phyloP scores from a whole-genome alignment of 331 rosid species.

The Pyracantha coccinea region DNA sequence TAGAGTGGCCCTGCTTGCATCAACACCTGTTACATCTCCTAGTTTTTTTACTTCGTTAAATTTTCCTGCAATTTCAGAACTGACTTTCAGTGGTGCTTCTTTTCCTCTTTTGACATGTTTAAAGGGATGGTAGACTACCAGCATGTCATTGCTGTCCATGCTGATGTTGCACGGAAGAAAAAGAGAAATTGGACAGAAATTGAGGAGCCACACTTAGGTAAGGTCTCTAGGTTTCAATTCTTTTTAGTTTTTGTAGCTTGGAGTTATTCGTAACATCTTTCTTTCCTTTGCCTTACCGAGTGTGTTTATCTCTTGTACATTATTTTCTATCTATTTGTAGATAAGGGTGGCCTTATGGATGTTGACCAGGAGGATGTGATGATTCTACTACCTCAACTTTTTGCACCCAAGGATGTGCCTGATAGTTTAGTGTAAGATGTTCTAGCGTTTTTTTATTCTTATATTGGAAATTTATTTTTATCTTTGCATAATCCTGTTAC shows the following conservation, averaged over 20 bases:
- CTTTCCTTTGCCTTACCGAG: background rate
- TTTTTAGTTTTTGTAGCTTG: conserved; percentile 3
- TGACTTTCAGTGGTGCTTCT: background rate
- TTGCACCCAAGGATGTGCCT: conserved; percentile 69
- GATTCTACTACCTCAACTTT: conserved; percentile 68
- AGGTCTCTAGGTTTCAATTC: conserved; percentile 13
- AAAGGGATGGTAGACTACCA: conserved; percentile 94
- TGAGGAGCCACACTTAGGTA: conserved; percentile 59
- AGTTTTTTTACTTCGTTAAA: background rate
- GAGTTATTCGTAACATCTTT: background rate
- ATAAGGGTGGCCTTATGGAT: conserved; percentile 47
- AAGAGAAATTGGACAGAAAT: conserved; percentile 55
- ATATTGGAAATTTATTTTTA: background rate
- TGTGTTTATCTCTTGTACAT: background rate
- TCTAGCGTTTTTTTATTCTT: background rate
- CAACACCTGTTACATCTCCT: background rate
- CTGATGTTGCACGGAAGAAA: conserved; percentile 53
- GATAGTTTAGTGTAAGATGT: conserved; percentile 69
- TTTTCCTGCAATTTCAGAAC: background rate
- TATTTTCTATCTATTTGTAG: conserved; percentile 17
- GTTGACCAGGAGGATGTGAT: conserved; percentile 69
- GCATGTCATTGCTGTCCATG: conserved; percentile 79
- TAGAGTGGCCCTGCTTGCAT: conserved; percentile 18
- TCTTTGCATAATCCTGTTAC: background rate
- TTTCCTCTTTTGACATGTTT: conserved; percentile 7